Evolutionary conservation across 2,329 filamentous ascomycete species (phyloP).

Genomic region (Emergomyces orientalis): DNA sequence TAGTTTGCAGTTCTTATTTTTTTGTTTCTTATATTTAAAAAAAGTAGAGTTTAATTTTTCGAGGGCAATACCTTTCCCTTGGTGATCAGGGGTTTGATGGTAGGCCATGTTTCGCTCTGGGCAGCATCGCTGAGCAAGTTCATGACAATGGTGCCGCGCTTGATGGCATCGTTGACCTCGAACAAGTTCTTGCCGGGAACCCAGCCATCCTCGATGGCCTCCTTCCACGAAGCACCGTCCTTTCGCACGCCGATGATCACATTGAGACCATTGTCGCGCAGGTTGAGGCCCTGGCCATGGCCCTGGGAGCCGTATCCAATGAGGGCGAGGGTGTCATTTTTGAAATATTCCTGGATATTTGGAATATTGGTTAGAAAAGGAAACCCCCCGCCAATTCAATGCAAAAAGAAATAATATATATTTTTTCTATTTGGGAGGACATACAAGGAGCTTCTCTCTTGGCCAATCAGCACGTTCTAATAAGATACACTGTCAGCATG

Average conservation of each 20-base stretch:
- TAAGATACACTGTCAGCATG: slow-evolving; percentile 17
- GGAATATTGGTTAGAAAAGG: neutral
- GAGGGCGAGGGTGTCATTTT: slow-evolving; percentile 96
- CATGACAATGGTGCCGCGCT: slow-evolving; percentile 92
- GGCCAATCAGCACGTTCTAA: slow-evolving; percentile 97
- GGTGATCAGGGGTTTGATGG: slow-evolving; percentile 94
- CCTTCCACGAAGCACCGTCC: slow-evolving; percentile 97
- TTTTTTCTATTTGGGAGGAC: slow-evolving; percentile 31
- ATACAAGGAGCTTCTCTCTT: slow-evolving; percentile 89
- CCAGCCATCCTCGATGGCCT: slow-evolving; percentile 95
- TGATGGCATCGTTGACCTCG: slow-evolving; percentile 93
- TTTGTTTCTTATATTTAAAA: too few relatives aligned
- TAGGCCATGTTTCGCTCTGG: slow-evolving; percentile 97
- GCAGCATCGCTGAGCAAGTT: slow-evolving; percentile 97
- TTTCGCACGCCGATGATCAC: slow-evolving; percentile 98
- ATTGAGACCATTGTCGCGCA: slow-evolving; percentile 98
- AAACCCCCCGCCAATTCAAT: too few relatives aligned
- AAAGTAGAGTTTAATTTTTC: too few relatives aligned
- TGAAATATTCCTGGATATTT: slow-evolving; percentile 83
- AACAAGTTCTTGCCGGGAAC: slow-evolving; percentile 98
- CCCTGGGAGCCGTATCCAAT: slow-evolving; percentile 98
- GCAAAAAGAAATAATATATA: neutral
- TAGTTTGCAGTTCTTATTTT: neutral
- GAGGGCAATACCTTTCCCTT: slow-evolving; percentile 97
- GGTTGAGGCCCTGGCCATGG: slow-evolving; percentile 98